Evolutionary conservation across 2,329 filamentous ascomycete species (phyloP).

Genomic region (Simplicillium sp.): DNA sequence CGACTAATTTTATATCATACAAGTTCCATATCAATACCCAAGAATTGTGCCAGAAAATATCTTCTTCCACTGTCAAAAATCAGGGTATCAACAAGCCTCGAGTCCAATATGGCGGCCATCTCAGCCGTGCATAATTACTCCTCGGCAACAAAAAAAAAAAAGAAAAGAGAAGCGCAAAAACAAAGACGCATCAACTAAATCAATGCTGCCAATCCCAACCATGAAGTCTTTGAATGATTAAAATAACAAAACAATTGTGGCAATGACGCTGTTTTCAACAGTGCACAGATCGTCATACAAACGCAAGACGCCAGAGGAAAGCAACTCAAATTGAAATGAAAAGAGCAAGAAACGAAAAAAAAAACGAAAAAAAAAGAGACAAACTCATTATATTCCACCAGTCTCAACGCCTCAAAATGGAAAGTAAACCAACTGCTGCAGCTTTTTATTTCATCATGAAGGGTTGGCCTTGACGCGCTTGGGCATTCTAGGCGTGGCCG

Average conservation of each 20-base stretch:
- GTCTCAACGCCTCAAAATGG: conserved; percentile 11
- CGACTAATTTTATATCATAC: conserved; percentile 3
- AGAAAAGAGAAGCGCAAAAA: not conserved
- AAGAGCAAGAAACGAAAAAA: not conserved
- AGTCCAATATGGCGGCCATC: no score
- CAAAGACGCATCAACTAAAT: not conserved
- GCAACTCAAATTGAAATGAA: not conserved
- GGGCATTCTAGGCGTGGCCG: conserved; percentile 46
- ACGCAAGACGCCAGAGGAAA: no score
- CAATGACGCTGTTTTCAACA: no score
- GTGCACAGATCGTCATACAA: no score
- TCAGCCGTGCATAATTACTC: no score
- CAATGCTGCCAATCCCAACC: not conserved
- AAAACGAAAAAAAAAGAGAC: conserved; percentile 1
- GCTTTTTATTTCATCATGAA: conserved; percentile 12
- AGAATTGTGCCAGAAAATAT: not conserved
- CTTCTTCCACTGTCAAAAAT: no score
- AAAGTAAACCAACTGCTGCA: conserved; percentile 13
- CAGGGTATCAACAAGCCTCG: no score
- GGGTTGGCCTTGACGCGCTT: conserved; percentile 43
- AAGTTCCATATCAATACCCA: not conserved
- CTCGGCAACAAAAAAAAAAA: not conserved
- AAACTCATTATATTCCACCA: not conserved
- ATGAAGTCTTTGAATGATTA: not conserved
- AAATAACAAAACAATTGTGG: no score